Base-by-base conservation (phyloP, 2,329 filamentous ascomycete species). In the Gnomoniopsis smithogilvyi region DNA sequence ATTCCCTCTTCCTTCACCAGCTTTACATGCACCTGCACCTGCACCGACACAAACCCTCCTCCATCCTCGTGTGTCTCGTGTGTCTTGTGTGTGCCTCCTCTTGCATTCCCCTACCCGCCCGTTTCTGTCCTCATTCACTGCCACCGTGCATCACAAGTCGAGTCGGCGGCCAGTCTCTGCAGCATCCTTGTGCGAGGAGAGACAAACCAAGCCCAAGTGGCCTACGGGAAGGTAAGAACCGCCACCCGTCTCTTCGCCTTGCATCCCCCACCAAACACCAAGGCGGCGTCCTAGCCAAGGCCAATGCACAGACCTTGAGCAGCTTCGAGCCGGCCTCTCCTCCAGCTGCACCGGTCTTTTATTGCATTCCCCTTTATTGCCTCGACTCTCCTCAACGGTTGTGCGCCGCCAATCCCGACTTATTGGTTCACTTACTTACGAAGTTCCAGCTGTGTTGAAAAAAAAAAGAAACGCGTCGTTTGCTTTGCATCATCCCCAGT, bases 1-100 rank as follows among this genome's bases (percentile, higher is more conserved):
- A 56, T 43, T 46, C 49, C 51, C 24, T 46, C 49, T 41, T 58
- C 50, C 55, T 52, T 57, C 53, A 58, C 56, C 49, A 47, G 46
- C 56, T 45, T 52, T 51, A 21, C 43, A 21, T 61, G 34, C 47
- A 56, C 50, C 51, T 54, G 51, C 51, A 51, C 51, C 54, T 54
- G 50, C 56, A 36, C 34, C 36, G 45, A 49, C 38, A 36, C 47
- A 34, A 36, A 26, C 19, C 38, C 30, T 7, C n/a, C 21, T 7
- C 8, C 38, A 22, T 30, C 22, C 3, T 24, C 34, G 52, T 47
- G 43, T 21, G 49, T 24, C 52, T 43, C 46, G 33, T 47, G 43
- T 50, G 30, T 19, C 26, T 47, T 26, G 46, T 33, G 12, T 54
- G 10, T n/a, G 15, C 30, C 21, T 45, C 15, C n/a, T 34, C 38